phyloP scores from a whole-genome alignment of 225 moss, liverwort and hornwort species.

The Polytrichum formosum region DNA sequence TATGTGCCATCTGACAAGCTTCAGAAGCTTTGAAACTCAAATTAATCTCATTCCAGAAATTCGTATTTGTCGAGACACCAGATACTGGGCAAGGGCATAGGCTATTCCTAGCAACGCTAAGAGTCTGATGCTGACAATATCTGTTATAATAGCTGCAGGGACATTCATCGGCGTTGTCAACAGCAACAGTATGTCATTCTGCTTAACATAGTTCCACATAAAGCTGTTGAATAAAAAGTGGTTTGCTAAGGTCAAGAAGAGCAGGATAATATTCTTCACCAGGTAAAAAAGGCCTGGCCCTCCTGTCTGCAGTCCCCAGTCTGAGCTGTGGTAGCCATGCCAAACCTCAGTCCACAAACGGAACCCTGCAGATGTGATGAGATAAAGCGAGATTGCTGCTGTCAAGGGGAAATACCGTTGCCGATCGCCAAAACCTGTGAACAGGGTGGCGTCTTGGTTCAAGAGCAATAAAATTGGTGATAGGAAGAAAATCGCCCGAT shows the following conservation, averaged over 20 bases:
- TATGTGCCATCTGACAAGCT: constrained; percentile 1
- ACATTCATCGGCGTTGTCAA: constrained; percentile 88
- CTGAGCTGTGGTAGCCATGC: constrained; percentile 83
- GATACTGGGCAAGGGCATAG: constrained; percentile 68
- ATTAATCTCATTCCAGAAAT: constrained; percentile 97
- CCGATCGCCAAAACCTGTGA: constrained; percentile 79
- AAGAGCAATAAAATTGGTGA: constrained; percentile 87
- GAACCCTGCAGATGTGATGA: constrained; percentile 67
- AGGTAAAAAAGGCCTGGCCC: constrained; percentile 90
- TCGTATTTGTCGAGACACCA: constrained; percentile 83
- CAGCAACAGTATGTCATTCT: constrained; percentile 82
- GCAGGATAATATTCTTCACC: constrained; percentile 69
- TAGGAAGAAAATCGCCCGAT: constrained; percentile 71
- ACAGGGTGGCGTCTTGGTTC: constrained; percentile 86
- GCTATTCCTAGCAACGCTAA: constrained; percentile 80
- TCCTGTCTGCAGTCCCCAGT: constrained; percentile 90
- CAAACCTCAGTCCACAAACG: constrained; percentile 90
- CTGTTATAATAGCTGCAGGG: constrained; percentile 94
- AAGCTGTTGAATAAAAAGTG: constrained; percentile 93
- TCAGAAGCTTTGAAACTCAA: constrained; percentile 49
- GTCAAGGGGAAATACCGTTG: constrained; percentile 95
- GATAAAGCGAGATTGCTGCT: constrained; percentile 64
- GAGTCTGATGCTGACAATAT: constrained; percentile 76
- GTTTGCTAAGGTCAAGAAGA: constrained; percentile 69
- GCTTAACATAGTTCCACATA: constrained; percentile 95